A percentile compares a stretch with the other conserved stretches of the same genome.
Conservation (phyloP, 129 eudicot genomes). For the Apium graveolens region DNA sequence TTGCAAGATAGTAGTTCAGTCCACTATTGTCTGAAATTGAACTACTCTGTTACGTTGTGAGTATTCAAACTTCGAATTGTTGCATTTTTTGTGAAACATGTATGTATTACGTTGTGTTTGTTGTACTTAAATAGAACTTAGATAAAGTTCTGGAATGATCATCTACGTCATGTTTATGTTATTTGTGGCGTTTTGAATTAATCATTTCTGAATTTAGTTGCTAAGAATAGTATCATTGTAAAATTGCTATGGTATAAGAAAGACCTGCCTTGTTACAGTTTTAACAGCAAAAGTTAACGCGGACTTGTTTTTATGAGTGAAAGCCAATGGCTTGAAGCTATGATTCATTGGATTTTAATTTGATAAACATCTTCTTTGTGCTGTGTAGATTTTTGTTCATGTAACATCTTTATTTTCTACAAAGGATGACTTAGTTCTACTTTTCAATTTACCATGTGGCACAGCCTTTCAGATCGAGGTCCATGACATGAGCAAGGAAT, state of each 20-base stretch:
- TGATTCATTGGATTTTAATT: not conserved
- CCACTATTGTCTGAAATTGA: no score
- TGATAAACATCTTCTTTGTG: not conserved
- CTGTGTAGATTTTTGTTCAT: not conserved
- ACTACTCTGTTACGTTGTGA: no score
- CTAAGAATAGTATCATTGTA: not conserved
- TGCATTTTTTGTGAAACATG: no score
- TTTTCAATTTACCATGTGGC: not conserved
- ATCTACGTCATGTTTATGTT: no score
- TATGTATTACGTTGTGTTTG: no score
- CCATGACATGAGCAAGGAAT: constrained; percentile 98
- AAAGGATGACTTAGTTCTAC: not conserved
- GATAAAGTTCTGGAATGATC: no score
- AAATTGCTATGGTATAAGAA: not conserved
- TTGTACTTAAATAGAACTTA: no score
- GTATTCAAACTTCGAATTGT: no score
- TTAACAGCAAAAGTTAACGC: not conserved
- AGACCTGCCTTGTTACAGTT: not conserved
- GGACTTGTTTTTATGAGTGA: not conserved
- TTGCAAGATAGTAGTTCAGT: no score
- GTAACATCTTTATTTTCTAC: not conserved
- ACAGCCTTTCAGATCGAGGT: constrained; percentile 62
- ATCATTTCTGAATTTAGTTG: not conserved
- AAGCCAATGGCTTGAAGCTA: not conserved
- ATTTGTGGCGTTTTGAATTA: no score